Base-by-base conservation (phyloP, 2,329 filamentous ascomycete genomes). In the Epichloe baconii region DNA sequence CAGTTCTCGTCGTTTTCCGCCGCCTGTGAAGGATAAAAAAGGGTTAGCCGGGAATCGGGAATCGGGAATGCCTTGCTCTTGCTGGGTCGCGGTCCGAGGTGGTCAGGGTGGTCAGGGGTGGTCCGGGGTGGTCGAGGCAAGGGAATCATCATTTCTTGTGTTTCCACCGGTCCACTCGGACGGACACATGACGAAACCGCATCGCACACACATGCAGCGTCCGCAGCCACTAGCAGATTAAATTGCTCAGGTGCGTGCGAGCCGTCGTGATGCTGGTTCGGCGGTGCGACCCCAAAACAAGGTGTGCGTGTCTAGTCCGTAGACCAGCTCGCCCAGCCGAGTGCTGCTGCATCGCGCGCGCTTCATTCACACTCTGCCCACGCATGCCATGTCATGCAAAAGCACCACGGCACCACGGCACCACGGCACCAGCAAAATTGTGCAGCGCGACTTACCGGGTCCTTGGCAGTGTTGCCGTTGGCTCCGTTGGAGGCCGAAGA, bases 1-100 rank as follows among this genome's bases (percentile, higher is more conserved):
- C 91, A 98, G 63, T 85, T 85, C 66, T 97, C 91, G 66, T 93
- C 88, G 66, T 95, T 95, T 55, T 95, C 85, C 58, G 66, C 63
- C 35, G 57, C 58, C 67, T 70, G 52, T 19, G 49, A 49, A 47
- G 49, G 36, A 15, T 36, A 17, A 17, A 17, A 17, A 17, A 17
- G 54, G 53, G 61, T 71, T 59, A 73, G 68, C 62, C 61, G 31
- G n/a, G 35, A 52, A 44, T 38, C 17, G 17, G 17, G 17, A 17
- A 17, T 17, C 61, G 31, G n/a, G 35, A 52, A 44, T 38, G 15
- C 38, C 35, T 15, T 36, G 5, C 15, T 34, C 37, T 17, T 10
- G 11, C 26, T 23, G 21, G 6, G 23, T 26, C 23, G 23, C 7
- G 6, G 23, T 26, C 23, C 23, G 23, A 6, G 3, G 2, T 44